phyloP scores from a whole-genome alignment of 495 filamentous ascomycete genomes.

The Corynascus novoguineensis region DNA sequence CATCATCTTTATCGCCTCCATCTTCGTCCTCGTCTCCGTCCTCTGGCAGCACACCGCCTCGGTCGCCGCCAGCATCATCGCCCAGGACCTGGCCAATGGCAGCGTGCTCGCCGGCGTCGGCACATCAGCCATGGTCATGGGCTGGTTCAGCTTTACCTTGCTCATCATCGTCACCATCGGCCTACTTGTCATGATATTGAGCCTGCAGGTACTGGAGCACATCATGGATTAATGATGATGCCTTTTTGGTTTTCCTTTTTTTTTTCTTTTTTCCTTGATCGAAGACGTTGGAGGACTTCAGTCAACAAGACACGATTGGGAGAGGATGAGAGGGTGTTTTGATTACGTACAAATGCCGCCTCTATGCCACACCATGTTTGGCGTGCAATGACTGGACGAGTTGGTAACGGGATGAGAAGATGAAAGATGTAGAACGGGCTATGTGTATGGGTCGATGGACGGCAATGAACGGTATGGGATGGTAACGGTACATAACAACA shows the following conservation, averaged over 20 bases:
- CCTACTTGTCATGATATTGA: conserved; percentile 90
- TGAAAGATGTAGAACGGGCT: no score
- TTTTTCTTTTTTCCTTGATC: not conserved
- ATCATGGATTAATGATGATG: conserved; percentile 40
- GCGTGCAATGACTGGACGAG: conserved; percentile 6
- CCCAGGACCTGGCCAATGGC: conserved; percentile 92
- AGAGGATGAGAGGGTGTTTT: not conserved
- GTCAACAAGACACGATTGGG: no score
- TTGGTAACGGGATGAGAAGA: not conserved
- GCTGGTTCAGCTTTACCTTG: conserved; percentile 92
- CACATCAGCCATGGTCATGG: conserved; percentile 87
- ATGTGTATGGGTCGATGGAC: no score
- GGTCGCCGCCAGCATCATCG: conserved; percentile 86
- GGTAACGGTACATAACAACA: no score
- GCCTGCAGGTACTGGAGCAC: conserved; percentile 61
- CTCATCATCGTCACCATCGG: conserved; percentile 93
- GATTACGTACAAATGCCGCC: not conserved
- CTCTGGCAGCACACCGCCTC: conserved; percentile 87
- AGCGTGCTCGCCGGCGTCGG: conserved; percentile 84
- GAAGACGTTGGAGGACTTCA: no score
- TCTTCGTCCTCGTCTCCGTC: conserved; percentile 72
- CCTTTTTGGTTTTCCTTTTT: no score
- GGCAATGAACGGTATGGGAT: no score
- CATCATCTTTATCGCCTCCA: conserved; percentile 72
- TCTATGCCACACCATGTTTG: not conserved